Base-by-base conservation (phyloP, 257 asterid species). In the Ophiorrhiza pumila region DNA sequence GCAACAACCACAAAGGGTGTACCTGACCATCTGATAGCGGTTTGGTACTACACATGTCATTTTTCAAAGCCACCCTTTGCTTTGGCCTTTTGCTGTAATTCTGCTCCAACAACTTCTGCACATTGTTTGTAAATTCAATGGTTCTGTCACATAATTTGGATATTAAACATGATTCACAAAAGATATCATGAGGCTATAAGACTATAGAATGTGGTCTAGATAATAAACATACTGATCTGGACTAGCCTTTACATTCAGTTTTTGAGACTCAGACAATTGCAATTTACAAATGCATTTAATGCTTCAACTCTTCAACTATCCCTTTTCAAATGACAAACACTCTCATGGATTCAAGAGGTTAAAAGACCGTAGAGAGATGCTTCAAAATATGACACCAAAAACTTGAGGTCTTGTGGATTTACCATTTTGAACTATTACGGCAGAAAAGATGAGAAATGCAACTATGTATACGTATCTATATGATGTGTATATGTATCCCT, bases 11-110 rank as follows among this genome's bases (percentile, higher is more conserved):
- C 25, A 64, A 56, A 53, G 17, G 20, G 6, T 59, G 50, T 87
- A 95, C 99, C 99, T 90, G 99, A 52, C 99, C 98, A 82, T 92
- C 97, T 35, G 97, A 89, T 59, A 86, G 75, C 22, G 98, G 99
- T 79, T 95, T 95, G 60, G 87, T 82, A 70, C 77, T 85, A 93
- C 94, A 94, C 95, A 92, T 89, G 80, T 91, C 98, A 81, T 95
- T 95, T 84, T 86, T 92, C 65, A 95, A 79, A 57, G 98, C 97
- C 76, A 90, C 78, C 39, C 86, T 86, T 79, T 95, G 99, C 68
- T 92, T 92, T 67, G 90, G 86, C 81, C 74, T 85, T 80, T 83
- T 84, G 81, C 78, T 80, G 78, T 85, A 90, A 63, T 81, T 84
- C 85, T 90, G 96, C 57, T 87, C 93, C 89, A 94, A 86, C 84